A percentile compares a stretch with the other conserved stretches of the same genome.
Evolutionary conservation across 2,329 filamentous ascomycete genomes (phyloP).

Genomic region (Aschersonia sp.): DNA sequence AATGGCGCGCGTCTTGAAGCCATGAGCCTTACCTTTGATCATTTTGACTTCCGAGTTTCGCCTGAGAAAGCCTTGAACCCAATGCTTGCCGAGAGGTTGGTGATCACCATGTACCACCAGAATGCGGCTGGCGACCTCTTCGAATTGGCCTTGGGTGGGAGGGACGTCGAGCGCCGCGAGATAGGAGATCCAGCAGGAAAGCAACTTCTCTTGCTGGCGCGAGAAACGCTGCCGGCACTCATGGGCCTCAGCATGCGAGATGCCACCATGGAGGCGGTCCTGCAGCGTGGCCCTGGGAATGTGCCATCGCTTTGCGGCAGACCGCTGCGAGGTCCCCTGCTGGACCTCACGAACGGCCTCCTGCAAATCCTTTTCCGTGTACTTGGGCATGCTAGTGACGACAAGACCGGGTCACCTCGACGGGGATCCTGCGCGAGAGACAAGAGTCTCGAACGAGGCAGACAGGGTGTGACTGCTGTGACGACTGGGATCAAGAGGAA

Average conservation of each 20-base stretch:
- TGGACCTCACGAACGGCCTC: constrained; percentile 7
- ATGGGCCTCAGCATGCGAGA: constrained; percentile 6
- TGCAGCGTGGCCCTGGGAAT: constrained; percentile 6
- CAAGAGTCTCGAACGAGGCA: neutral
- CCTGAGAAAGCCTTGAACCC: constrained; percentile 6
- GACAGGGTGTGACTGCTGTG: neutral
- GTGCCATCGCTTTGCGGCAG: constrained; percentile 6
- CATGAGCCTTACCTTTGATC: constrained; percentile 5
- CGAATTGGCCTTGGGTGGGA: constrained; percentile 5
- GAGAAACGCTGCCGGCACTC: constrained; percentile 6
- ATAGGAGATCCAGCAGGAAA: constrained; percentile 5
- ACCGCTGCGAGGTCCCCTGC: constrained; percentile 6
- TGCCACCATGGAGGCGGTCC: constrained; percentile 5
- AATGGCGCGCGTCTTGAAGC: neutral
- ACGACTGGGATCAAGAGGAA: neutral
- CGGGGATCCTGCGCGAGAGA: neutral
- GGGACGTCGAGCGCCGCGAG: constrained; percentile 5
- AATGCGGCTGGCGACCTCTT: constrained; percentile 5
- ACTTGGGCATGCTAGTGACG: constrained; percentile 5
- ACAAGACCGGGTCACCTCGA: neutral
- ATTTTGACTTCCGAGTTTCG: constrained; percentile 5
- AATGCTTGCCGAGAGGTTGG: constrained; percentile 6
- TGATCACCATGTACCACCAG: constrained; percentile 5
- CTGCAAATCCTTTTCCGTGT: constrained; percentile 6
- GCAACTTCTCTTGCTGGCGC: constrained; percentile 5